Evolutionary conservation across 352 stramenopile species (phyloP), one percentile per base, ranked within the genome.

Genomic region (Hyphochytrium catenoides): DNA sequence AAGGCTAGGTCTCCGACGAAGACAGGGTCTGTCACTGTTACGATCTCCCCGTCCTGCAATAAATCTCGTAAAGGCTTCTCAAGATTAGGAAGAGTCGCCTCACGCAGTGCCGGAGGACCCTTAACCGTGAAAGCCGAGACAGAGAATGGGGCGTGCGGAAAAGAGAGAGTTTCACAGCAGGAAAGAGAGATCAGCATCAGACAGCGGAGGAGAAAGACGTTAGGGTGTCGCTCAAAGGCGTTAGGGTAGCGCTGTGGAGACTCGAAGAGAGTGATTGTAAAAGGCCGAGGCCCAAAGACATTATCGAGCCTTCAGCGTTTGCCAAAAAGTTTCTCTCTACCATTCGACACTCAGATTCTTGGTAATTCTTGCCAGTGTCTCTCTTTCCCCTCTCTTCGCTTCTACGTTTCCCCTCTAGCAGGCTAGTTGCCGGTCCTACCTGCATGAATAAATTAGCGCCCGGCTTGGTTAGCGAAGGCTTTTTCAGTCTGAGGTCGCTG

Each of bases 21-120:
- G 9, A 93, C 60, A 8, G 77, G 62, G 59, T 97, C 87, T 8
- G 84, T 95, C 47, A 97, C 63, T 4, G 76, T 90, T 15, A 97
- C 49, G 32, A 26, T 69, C 35, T 94, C 83, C 25, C 79, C 75
- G 47, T 79, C 58, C 3, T 47, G 51, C 11, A 95, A 59, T 12
- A 97, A 53, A 14, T 89, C 69, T 6, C 52, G 57, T 31, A 96
- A 45, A 15, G 70, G 39, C 47, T 91, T 94, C 30, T 72, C 46
- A 22, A 96, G 51, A 46, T 96, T 97, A 3, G 48, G 40, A 39
- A 66, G 82, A 16, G 79, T 95, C n/a, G 74, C 73, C 30, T 65
- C 50, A 26, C 89, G 76, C 37, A 96, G 46, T 14, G 62, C 54
- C 22, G 62, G 61, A 15, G 65, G 68, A 0, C 58, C 64, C 15